Evolutionary conservation across 345 rosid genomes (phyloP).

Genomic region (Pistacia vera): DNA sequence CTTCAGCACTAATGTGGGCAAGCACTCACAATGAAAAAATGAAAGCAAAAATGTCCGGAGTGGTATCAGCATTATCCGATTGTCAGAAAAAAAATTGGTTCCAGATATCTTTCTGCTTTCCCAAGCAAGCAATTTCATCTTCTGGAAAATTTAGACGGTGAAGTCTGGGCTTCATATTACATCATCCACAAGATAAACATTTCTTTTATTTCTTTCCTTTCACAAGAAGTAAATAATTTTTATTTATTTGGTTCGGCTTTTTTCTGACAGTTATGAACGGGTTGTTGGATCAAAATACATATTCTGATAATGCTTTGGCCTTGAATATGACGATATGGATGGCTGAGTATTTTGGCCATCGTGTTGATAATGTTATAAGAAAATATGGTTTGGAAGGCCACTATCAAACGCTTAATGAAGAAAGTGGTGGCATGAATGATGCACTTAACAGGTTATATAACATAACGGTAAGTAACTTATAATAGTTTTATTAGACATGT

Average conservation of each 20-base stretch:
- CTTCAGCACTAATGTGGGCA: constrained; percentile 59
- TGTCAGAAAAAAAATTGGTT: constrained; percentile 53
- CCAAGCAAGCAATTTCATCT: constrained; percentile 47
- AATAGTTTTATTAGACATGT: too few relatives aligned
- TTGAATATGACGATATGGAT: constrained; percentile 46
- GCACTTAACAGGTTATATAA: constrained; percentile 44
- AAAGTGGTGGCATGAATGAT: constrained; percentile 69
- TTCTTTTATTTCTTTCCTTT: too few relatives aligned
- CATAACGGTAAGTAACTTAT: constrained; percentile 32
- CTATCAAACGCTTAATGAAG: constrained; percentile 52
- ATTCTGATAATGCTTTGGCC: constrained; percentile 42
- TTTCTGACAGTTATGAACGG: constrained; percentile 48
- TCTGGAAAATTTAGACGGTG: constrained; percentile 42
- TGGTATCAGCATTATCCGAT: constrained; percentile 40
- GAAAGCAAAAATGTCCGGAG: constrained; percentile 41
- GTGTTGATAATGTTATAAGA: constrained; percentile 49
- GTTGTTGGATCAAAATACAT: constrained; percentile 49
- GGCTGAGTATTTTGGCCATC: constrained; percentile 53
- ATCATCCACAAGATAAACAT: constrained; percentile 52
- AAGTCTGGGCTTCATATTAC: constrained; percentile 68
- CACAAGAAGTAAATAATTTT: too few relatives aligned
- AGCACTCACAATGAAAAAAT: constrained; percentile 47
- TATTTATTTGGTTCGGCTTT: not conserved
- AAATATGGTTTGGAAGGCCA: constrained; percentile 44
- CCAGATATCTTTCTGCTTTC: constrained; percentile 62